Evolutionary conservation across 1,284 basidiomycete genomes (phyloP), one percentile per base, ranked within the genome.

Genomic region (Trichosporon faecale): DNA sequence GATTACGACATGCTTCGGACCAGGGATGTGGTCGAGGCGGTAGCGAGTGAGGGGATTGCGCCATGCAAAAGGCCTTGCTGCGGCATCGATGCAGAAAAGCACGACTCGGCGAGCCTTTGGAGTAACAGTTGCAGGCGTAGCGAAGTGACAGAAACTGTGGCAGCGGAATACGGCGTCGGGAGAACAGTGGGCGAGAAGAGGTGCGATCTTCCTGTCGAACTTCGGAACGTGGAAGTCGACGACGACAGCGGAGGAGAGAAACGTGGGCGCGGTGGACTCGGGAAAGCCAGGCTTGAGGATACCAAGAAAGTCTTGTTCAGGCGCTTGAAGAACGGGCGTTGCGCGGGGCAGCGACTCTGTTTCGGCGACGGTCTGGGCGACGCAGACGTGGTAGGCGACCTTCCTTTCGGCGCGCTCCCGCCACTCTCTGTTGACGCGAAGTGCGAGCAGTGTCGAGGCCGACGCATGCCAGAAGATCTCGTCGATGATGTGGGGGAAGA

Each of bases 401-500:
- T 55, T 27, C 21, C 21, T 27, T 4, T 55, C 49, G n/a, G 49
- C 49, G 3, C 49, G 49, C 12, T 14, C 2, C 23, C 25, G 21
- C 49, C 49, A 55, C 49, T 23, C 49, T 12, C 49, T 7, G 49
- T 55, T 55, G 21, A 55, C 25, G 16, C 68, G 57, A 21, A 72
- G 65, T 1, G 57, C 23, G 2, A 72, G 65, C n/a, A 70, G 65
- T 1, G 68, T 8, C 2, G 33, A 18, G 6, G 35, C 64, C 2
- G 66, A 25, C 8, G 66, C 66, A 18, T 46, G 33, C 2, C 6
- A 9, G 61, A 71, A 46, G 18, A 71, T 49, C 21, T 27, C 11
- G 40, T 68, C 70, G 5, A 71, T 27, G 29, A 71, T 27, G 63
- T 71, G 67, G 4, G 70, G 67, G 63, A 60, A 71, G 21, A 65